Conservation (phyloP, 176 grass and related monocot genomes). For the Zizania latifolia region DNA sequence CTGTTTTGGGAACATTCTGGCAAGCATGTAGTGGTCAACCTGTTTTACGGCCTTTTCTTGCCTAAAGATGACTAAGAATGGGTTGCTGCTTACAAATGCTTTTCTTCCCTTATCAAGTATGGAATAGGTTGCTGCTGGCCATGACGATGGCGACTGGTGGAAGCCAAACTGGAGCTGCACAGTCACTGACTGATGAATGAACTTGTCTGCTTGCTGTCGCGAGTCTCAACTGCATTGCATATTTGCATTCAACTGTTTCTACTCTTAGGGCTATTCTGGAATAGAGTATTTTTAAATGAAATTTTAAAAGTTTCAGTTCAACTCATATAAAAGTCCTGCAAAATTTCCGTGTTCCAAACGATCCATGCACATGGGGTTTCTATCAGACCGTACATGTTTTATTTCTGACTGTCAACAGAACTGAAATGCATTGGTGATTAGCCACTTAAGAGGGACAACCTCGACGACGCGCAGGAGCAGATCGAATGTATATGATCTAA, state of each 20-base stretch:
- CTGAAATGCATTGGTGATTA: no score
- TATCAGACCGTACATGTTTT: no score
- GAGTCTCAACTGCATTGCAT: background rate
- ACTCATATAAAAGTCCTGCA: no score
- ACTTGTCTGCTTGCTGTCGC: background rate
- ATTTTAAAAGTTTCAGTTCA: no score
- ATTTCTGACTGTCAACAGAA: no score
- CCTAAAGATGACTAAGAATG: background rate
- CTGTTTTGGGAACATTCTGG: background rate
- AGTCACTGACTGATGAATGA: background rate
- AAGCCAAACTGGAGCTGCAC: background rate
- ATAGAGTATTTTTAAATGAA: no score
- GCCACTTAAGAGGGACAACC: no score
- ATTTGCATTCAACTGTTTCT: no score
- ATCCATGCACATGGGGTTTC: no score
- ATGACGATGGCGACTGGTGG: background rate
- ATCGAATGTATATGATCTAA: conserved; percentile 30
- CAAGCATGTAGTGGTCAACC: no score
- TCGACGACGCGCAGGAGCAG: conserved; percentile 66
- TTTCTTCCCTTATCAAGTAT: background rate
- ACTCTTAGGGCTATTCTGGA: no score
- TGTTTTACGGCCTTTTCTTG: background rate
- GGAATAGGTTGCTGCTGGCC: background rate
- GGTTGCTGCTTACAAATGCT: background rate
- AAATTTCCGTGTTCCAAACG: no score